Percentiles rank a stretch among this genome's conserved stretches.
phyloP scores from a whole-genome alignment of 176 grass and related monocot species.

The Hyparrhenia diplandra region DNA sequence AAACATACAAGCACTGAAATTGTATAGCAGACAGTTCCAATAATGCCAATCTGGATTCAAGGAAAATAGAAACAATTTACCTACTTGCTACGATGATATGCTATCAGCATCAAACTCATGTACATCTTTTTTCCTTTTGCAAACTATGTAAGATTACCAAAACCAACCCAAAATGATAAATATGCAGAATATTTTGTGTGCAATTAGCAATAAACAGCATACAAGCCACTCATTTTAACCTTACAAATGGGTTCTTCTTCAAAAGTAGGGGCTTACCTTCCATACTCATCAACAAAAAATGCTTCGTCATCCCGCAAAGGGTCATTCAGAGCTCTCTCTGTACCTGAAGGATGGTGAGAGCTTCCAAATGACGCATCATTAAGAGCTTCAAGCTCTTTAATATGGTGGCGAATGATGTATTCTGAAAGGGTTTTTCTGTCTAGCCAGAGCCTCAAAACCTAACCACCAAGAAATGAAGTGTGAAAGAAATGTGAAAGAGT shows the following conservation, averaged over 20 bases:
- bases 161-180: background rate
- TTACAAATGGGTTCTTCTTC: background rate
- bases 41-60: background rate
- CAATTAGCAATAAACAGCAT: constrained; percentile 19
- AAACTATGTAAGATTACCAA: background rate
- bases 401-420: constrained; percentile 86
- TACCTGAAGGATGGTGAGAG: constrained; percentile 63
- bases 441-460: constrained; percentile 98
- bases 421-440: constrained; percentile 92
- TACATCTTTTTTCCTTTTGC: background rate
- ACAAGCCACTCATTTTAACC: constrained; percentile 1
- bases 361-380: constrained; percentile 76
- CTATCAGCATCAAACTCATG: constrained; percentile 19
- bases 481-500: constrained; percentile 17
- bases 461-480: constrained; percentile 16
- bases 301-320: constrained; percentile 86
- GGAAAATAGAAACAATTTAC: background rate
- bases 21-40: no score
- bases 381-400: constrained; percentile 74
- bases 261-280: constrained; percentile 57
- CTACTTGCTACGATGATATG: background rate
- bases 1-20: background rate
- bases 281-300: constrained; percentile 98
- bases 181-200: constrained; percentile 15
- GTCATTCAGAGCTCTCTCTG: constrained; percentile 94